phyloP scores from a whole-genome alignment of 2,329 filamentous ascomycete genomes.

The Fusarium illudens region DNA sequence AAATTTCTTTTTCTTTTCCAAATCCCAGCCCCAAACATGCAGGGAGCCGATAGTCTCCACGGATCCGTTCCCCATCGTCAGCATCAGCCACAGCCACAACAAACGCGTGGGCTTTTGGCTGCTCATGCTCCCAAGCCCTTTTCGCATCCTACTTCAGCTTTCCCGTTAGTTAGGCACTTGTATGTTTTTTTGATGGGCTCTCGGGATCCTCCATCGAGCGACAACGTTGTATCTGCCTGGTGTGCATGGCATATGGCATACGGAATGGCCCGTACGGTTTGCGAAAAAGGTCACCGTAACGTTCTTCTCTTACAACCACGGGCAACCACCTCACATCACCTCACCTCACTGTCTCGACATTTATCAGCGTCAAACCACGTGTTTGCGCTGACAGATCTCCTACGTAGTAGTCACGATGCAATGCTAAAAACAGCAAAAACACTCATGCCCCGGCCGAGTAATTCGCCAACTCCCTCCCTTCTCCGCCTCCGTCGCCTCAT shows the following conservation, averaged over 20 bases:
- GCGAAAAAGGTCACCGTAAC: neutral
- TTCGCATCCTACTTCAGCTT: neutral
- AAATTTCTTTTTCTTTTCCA: neutral
- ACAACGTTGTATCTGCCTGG: conserved; percentile 27
- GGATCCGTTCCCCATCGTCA: conserved; percentile 5
- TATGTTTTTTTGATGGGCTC: too few relatives aligned
- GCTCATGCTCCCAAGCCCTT: neutral
- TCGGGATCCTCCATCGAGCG: neutral
- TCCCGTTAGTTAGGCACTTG: neutral
- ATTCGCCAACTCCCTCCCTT: neutral
- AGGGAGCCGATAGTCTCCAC: conserved; percentile 20
- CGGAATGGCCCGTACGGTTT: neutral
- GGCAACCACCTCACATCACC: neutral
- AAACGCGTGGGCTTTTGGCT: conserved; percentile 9
- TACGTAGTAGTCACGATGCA: neutral
- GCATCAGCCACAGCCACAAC: conserved; percentile 35
- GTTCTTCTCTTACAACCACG: neutral
- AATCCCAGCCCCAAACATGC: conserved; percentile 12
- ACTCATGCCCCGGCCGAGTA: neutral
- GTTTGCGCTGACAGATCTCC: neutral
- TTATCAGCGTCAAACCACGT: conserved; percentile 2
- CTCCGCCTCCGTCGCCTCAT: conserved; percentile 1
- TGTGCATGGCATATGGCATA: neutral
- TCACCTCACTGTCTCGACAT: neutral
- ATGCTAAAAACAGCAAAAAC: neutral